Evolutionary conservation across 495 filamentous ascomycete genomes (phyloP).

Genomic region (Physcia stellaris): DNA sequence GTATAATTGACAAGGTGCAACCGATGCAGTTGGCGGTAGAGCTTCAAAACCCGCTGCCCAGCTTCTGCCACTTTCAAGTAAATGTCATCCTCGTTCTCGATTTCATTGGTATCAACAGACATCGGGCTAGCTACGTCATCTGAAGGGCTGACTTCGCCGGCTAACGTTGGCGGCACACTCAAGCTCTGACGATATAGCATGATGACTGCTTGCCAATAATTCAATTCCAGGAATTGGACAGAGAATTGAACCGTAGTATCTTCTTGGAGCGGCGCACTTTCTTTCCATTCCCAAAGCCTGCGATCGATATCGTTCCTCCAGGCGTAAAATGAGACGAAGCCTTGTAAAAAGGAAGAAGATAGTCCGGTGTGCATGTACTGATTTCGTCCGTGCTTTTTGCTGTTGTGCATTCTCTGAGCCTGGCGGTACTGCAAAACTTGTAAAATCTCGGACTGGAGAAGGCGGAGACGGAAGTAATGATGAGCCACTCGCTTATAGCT

Average conservation of each 20-base stretch:
- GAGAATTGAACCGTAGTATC: slow-evolving; percentile 81
- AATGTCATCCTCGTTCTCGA: slow-evolving; percentile 81
- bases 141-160: slow-evolving; percentile 59
- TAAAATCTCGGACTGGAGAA: slow-evolving; percentile 89
- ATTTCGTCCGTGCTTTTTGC: slow-evolving; percentile 43
- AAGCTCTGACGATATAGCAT: slow-evolving; percentile 90
- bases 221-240: slow-evolving; percentile 75
- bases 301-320: slow-evolving; percentile 85
- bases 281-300: slow-evolving; percentile 76
- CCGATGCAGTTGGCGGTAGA: slow-evolving; percentile 83
- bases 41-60: slow-evolving; percentile 77
- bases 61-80: slow-evolving; percentile 92
- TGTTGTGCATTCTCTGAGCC: slow-evolving; percentile 44
- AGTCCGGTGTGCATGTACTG: slow-evolving; percentile 66
- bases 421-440: slow-evolving; percentile 89
- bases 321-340: slow-evolving; percentile 70
- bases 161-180: slow-evolving; percentile 71
- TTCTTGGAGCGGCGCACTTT: slow-evolving; percentile 56
- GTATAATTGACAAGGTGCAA: slow-evolving; percentile 89
- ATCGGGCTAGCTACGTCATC: slow-evolving; percentile 50
- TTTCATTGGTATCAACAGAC: slow-evolving; percentile 39
- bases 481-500: slow-evolving; percentile 82
- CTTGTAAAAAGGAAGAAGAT: slow-evolving; percentile 70
- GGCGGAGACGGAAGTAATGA: slow-evolving; percentile 83
- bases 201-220: slow-evolving; percentile 97